Evolutionary conservation across 768 basidiomycete genomes (phyloP).

Genomic region (Pholiota conissans): DNA sequence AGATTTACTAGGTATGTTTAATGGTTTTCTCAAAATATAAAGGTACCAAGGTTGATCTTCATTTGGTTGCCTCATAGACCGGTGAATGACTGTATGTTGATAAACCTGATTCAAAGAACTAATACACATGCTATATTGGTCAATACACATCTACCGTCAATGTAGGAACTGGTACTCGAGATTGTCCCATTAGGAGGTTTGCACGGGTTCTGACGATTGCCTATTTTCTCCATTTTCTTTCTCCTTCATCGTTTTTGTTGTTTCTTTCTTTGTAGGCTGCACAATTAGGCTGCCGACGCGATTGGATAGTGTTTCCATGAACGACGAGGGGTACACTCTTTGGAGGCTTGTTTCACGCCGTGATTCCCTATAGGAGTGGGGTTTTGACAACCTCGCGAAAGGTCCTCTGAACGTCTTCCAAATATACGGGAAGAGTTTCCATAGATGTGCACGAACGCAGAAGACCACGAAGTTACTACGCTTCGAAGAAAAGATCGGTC

Average conservation of each 20-base stretch:
- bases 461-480: neutral
- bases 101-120: too few relatives aligned
- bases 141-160: constrained; percentile 3
- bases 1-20: too few relatives aligned
- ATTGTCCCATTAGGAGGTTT: constrained; percentile 8
- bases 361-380: neutral
- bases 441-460: neutral
- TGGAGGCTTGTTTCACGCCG: constrained; percentile 12
- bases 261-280: constrained; percentile 1
- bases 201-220: constrained; percentile 6
- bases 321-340: constrained; percentile 12
- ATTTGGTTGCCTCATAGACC: too few relatives aligned
- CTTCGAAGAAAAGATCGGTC: neutral
- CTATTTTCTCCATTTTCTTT: constrained; percentile 12
- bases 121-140: neutral
- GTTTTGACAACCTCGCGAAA: neutral
- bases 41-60: too few relatives aligned
- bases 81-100: too few relatives aligned
- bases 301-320: constrained; percentile 16
- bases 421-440: neutral
- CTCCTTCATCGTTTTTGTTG: neutral
- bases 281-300: neutral
- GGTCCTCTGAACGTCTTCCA: neutral
- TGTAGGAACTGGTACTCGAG: constrained; percentile 13
- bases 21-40: neutral